Evolutionary conservation across 352 stramenopile species (phyloP).

Genomic region (Pythium rishiriense): DNA sequence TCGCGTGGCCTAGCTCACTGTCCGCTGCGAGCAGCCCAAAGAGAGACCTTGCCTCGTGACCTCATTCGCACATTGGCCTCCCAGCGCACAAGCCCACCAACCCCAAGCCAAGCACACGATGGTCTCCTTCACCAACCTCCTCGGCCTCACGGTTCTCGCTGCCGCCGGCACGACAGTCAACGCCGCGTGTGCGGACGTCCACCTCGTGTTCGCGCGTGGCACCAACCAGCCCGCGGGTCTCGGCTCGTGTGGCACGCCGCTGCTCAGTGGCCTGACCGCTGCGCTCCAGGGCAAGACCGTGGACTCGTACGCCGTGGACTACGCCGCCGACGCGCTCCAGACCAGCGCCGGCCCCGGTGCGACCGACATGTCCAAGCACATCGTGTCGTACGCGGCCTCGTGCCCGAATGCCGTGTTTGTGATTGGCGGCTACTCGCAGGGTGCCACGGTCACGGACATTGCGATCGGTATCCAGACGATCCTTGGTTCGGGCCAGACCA

Average conservation of each 20-base stretch:
- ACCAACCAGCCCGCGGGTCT: conserved; percentile 34
- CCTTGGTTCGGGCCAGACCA: conserved; percentile 22
- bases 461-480: conserved; percentile 34
- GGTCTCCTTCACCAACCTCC: conserved; percentile 10
- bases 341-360: conserved; percentile 32
- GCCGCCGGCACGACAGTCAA: background rate
- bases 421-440: conserved; percentile 22
- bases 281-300: conserved; percentile 33
- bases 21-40: no score
- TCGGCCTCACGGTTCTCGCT: conserved; percentile 1
- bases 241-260: conserved; percentile 25
- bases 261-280: conserved; percentile 31
- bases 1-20: no score
- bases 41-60: background rate
- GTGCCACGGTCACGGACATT: conserved; percentile 29
- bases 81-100: background rate
- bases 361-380: conserved; percentile 40
- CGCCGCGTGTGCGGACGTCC: conserved; percentile 10
- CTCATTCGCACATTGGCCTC: conserved; percentile 8
- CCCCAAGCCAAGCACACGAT: background rate
- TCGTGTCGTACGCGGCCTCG: conserved; percentile 27
- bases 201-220: conserved; percentile 36
- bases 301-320: conserved; percentile 34
- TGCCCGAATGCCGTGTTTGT: conserved; percentile 29
- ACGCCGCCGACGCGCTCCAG: conserved; percentile 25